Evolutionary conservation across 2,329 filamentous ascomycete species (phyloP).

Genomic region (Graphilbum sp.): DNA sequence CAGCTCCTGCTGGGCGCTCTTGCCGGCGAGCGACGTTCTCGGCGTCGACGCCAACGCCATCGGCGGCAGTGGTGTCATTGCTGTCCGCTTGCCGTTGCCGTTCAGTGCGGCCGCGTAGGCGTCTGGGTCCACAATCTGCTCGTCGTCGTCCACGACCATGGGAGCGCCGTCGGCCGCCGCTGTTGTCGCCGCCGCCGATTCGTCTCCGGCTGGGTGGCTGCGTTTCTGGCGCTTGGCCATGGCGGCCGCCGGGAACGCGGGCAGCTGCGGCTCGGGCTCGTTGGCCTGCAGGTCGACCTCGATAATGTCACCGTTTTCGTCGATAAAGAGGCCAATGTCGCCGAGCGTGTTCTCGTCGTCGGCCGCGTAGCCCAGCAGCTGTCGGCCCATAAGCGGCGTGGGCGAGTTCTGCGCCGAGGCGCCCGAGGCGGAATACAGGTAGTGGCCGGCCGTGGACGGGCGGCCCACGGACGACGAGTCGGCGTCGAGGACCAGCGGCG

Average conservation of each 20-base stretch:
- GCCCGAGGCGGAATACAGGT: conserved; percentile 6
- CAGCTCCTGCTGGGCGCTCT: neutral
- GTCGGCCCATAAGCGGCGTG: conserved; percentile 7
- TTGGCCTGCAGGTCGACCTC: conserved; percentile 8
- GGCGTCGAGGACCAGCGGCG: conserved; percentile 20
- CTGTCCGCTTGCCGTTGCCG: neutral
- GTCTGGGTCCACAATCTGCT: neutral
- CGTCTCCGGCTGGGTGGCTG: too few species aligned
- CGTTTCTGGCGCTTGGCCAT: neutral
- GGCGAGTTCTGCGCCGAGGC: conserved; percentile 6
- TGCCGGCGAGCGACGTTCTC: too few species aligned
- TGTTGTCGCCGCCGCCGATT: too few species aligned
- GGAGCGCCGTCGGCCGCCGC: neutral
- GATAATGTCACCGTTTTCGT: conserved; percentile 10
- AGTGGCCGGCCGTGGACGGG: conserved; percentile 5
- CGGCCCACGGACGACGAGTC: conserved; percentile 15
- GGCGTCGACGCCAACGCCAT: too few species aligned
- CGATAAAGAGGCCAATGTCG: conserved; percentile 18
- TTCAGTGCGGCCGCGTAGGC: neutral
- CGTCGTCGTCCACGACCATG: conserved; percentile 6
- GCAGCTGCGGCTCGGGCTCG: conserved; percentile 9
- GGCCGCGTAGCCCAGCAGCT: conserved; percentile 21
- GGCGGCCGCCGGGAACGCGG: conserved; percentile 1
- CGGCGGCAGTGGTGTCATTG: neutral
- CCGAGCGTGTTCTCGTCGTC: conserved; percentile 24